Percentiles rank a stretch among this genome's conserved stretches.
These are phyloP conservation scores for Mycena albidolilacea DNA, from an alignment of 768 basidiomycete genomes.

Conservation along the genomic window DNA sequence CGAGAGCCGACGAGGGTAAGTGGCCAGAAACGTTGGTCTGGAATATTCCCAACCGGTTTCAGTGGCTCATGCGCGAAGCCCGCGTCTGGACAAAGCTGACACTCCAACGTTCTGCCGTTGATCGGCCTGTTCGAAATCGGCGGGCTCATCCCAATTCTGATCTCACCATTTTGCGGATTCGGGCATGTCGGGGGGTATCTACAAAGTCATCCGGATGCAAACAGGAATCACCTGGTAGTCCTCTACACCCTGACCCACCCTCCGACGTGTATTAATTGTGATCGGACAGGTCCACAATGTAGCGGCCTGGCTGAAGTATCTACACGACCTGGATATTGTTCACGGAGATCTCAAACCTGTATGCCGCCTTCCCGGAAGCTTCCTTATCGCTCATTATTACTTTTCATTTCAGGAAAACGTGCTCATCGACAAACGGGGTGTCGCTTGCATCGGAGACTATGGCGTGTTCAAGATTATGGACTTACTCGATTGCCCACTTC, in stretches of 20 bases:
- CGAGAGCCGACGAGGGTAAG: background rate
- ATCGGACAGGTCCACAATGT: background rate
- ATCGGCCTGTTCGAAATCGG: background rate
- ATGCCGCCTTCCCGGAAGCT: background rate
- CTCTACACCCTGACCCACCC: no score
- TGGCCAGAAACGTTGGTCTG: background rate
- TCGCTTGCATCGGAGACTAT: background rate
- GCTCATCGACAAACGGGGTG: background rate
- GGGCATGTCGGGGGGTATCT: background rate
- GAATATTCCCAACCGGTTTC: background rate
- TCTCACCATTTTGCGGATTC: background rate
- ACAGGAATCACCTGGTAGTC: background rate
- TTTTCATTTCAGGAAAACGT: background rate
- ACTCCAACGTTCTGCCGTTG: background rate
- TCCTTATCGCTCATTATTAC: background rate
- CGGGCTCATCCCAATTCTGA: background rate
- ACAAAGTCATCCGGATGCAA: background rate
- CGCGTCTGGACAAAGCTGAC: background rate
- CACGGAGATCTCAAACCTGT: background rate
- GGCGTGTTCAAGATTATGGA: background rate
- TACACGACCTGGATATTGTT: background rate
- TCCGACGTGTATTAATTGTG: background rate
- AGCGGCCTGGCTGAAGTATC: background rate
- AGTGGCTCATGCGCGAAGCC: background rate
- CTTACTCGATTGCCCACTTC: background rate